A percentile compares a stretch with the other conserved stretches of the same genome.
Evolutionary conservation across 2,329 filamentous ascomycete species (phyloP).

Genomic region (Decorospora gaudefroyi): DNA sequence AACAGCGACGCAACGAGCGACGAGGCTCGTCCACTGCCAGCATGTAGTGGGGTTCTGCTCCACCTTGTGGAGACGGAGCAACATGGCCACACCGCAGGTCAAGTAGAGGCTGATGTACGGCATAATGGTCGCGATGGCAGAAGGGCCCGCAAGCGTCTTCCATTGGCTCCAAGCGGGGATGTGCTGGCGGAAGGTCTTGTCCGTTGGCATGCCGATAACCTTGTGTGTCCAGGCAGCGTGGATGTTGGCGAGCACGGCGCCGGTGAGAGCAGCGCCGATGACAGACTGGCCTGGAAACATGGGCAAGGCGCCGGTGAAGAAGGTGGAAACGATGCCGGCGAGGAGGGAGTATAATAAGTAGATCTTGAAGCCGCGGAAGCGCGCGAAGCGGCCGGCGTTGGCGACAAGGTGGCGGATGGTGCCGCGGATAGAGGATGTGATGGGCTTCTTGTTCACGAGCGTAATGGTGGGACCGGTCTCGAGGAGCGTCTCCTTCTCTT

Average conservation of each 20-base stretch:
- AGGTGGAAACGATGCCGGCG: slow-evolving; percentile 47
- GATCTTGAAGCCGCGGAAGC: slow-evolving; percentile 69
- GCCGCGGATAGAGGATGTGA: slow-evolving; percentile 64
- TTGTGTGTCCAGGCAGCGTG: slow-evolving; percentile 83
- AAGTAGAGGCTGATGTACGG: slow-evolving; percentile 60
- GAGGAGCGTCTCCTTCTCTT: slow-evolving; percentile 43
- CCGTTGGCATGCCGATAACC: slow-evolving; percentile 72
- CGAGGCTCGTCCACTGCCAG: slow-evolving; percentile 36
- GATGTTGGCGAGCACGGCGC: slow-evolving; percentile 68
- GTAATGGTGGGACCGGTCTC: slow-evolving; percentile 49
- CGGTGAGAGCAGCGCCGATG: slow-evolving; percentile 61
- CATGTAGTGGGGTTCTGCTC: slow-evolving; percentile 45
- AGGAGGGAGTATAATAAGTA: slow-evolving; percentile 48
- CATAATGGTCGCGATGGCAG: slow-evolving; percentile 64
- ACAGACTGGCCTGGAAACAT: slow-evolving; percentile 54
- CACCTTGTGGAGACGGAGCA: slow-evolving; percentile 46
- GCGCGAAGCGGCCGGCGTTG: slow-evolving; percentile 65
- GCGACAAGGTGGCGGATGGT: slow-evolving; percentile 65
- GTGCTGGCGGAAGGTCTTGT: slow-evolving; percentile 65
- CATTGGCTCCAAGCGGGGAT: slow-evolving; percentile 69
- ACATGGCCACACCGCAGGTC: slow-evolving; percentile 51
- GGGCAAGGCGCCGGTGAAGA: slow-evolving; percentile 53
- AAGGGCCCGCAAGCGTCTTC: slow-evolving; percentile 70
- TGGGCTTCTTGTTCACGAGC: slow-evolving; percentile 59
- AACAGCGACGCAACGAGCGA: slow-evolving; percentile 51